These are phyloP conservation scores for Geosmithia morbida DNA, from an alignment of 2,329 filamentous ascomycete genomes.

Conservation along the genomic window DNA sequence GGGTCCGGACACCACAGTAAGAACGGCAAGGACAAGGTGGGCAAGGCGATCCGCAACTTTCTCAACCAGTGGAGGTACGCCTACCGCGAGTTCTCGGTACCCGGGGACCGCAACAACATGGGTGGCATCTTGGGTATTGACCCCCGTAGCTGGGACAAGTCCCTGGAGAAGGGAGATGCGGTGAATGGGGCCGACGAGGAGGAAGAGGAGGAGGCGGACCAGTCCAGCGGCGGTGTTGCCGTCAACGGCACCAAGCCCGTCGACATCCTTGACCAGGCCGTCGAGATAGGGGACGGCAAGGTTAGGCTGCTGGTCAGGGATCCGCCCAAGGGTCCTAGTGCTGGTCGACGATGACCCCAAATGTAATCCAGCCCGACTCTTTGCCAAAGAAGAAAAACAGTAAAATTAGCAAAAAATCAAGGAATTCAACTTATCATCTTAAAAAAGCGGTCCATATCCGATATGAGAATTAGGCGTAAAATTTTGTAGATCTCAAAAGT, in stretches of 20 bases:
- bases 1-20: constrained; percentile 96
- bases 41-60: constrained; percentile 81
- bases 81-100: constrained; percentile 91
- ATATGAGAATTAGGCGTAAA: too few species aligned
- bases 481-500: too few species aligned
- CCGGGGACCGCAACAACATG: constrained; percentile 72
- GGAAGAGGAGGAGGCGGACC: constrained; percentile 18
- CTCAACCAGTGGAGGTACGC: constrained; percentile 92
- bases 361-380: constrained; percentile 1
- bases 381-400: constrained; percentile 9
- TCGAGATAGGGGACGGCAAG: constrained; percentile 54
- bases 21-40: constrained; percentile 97
- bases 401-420: constrained; percentile 10
- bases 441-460: not conserved
- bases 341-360: constrained; percentile 21
- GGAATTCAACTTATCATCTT: not conserved
- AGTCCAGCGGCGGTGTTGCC: constrained; percentile 11
- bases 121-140: constrained; percentile 64
- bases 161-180: constrained; percentile 22
- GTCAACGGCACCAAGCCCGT: constrained; percentile 14
- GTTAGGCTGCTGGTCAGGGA: constrained; percentile 50
- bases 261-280: constrained; percentile 49
- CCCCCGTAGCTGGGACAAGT: constrained; percentile 52
- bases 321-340: constrained; percentile 40
- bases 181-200: constrained; percentile 16